These are phyloP conservation scores for Stephania yunnanensis DNA, from an alignment of 164 flowering plant genomes.

Conservation along the genomic window DNA sequence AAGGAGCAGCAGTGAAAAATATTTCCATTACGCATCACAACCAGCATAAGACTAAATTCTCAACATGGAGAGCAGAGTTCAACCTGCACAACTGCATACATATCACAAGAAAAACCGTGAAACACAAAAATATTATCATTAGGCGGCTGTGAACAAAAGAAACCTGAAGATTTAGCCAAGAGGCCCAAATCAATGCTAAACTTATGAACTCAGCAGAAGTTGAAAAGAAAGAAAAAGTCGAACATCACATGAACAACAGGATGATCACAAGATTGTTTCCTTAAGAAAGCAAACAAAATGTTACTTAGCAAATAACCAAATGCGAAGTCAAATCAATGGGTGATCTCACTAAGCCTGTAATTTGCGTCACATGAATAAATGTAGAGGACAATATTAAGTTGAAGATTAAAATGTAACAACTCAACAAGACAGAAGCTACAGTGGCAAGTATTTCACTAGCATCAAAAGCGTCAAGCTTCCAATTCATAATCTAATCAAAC, in stretches of 20 bases:
- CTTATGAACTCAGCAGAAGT: not conserved
- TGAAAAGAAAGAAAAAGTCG: not conserved
- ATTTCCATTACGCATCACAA: not conserved
- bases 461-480: not conserved
- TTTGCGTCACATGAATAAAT: not conserved
- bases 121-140: not conserved
- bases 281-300: not conserved
- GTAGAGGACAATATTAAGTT: not conserved
- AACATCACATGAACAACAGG: not conserved
- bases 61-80: not conserved
- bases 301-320: not conserved
- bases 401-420: not conserved
- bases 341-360: not conserved
- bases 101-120: not conserved
- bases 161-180: not conserved
- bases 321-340: not conserved
- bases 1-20: constrained; percentile 11
- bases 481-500: not conserved
- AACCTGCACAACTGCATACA: not conserved
- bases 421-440: not conserved
- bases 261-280: not conserved
- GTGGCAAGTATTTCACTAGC: not conserved
- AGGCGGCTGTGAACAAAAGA: not conserved
- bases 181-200: not conserved
- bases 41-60: not conserved